Evolutionary conservation across 371 early-diverging fungal genomes (phyloP), one percentile per base, ranked within the genome.

Genomic region (Lichtheimia corymbifera): DNA sequence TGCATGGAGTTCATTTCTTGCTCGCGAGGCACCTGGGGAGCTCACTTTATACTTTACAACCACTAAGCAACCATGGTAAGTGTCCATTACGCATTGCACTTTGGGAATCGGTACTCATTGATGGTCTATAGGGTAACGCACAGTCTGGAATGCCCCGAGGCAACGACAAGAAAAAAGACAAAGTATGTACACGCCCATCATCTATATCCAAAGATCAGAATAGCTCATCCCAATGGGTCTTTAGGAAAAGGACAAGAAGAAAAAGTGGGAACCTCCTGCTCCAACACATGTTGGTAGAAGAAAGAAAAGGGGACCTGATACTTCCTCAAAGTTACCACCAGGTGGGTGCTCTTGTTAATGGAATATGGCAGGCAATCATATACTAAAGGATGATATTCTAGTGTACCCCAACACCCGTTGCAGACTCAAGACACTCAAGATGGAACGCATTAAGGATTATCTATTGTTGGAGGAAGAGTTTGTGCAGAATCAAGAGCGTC

Each of bases 231-330:
- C 22, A 22, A 47, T 35, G 1, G 17, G 25, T 58, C 44, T 52
- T 18, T 68, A 89, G 87, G 88, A 89, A 12, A 87, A 89, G 64
- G 87, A 91, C 54, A 90, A 91, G 81, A 77, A 66, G 90, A 97
- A 97, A 77, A 96, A 97, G 83, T 99, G 96, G 96, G 98, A 98
- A 78, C 99, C 98, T 40, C 98, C 99, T 24, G 86, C 96, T 42
- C 98, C 99, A 22, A 97, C 99, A 13, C 88, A 97, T 45, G 95
- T 98, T 20, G 99, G 99, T 58, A 94, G 93, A 82, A 95, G 93
- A 88, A 96, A 96, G 92, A 95, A 93, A 86, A 89, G 88, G 80
- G 98, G 99, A 51, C 95, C 97, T 28, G 97, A 97, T 66, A 85
- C 97, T 20, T 81, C 91, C n/a, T 81, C 85, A 53, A 97, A 95